These are phyloP conservation scores for Alternaria gaisen DNA, from an alignment of 2,329 filamentous ascomycete genomes.

Conservation along the genomic window DNA sequence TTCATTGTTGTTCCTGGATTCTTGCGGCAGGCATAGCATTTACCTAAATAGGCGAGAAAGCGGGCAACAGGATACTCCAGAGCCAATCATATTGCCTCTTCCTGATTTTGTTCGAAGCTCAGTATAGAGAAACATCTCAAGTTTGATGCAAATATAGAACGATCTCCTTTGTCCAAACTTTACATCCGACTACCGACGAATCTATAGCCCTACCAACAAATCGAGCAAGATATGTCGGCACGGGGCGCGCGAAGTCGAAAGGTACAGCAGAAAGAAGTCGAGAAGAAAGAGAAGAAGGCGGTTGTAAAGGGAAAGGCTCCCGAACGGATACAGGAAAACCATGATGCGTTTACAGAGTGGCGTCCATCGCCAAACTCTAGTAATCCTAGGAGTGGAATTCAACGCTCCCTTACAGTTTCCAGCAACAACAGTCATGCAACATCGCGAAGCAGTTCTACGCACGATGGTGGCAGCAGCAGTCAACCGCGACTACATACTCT, in stretches of 20 bases:
- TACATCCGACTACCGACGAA: background rate
- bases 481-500: conserved; percentile 31
- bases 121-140: background rate
- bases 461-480: conserved; percentile 27
- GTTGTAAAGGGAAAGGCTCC: conserved; percentile 42
- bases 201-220: background rate
- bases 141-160: background rate
- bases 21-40: background rate
- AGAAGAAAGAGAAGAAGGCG: conserved; percentile 52
- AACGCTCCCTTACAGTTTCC: conserved; percentile 41
- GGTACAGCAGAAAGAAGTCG: conserved; percentile 51
- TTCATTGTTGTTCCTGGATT: background rate
- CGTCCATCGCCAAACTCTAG: conserved; percentile 32
- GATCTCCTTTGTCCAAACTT: background rate
- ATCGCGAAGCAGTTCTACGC: conserved; percentile 42
- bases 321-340: conserved; percentile 29
- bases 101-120: background rate
- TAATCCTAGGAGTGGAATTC: conserved; percentile 29
- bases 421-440: conserved; percentile 39
- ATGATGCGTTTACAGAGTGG: conserved; percentile 45
- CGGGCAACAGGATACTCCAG: background rate
- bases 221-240: conserved; percentile 46
- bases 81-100: background rate
- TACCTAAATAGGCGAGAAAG: background rate
- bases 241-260: conserved; percentile 53